These are phyloP conservation scores for Ascochyta fabae DNA, from an alignment of 2,329 filamentous ascomycete species.

Conservation along the genomic window DNA sequence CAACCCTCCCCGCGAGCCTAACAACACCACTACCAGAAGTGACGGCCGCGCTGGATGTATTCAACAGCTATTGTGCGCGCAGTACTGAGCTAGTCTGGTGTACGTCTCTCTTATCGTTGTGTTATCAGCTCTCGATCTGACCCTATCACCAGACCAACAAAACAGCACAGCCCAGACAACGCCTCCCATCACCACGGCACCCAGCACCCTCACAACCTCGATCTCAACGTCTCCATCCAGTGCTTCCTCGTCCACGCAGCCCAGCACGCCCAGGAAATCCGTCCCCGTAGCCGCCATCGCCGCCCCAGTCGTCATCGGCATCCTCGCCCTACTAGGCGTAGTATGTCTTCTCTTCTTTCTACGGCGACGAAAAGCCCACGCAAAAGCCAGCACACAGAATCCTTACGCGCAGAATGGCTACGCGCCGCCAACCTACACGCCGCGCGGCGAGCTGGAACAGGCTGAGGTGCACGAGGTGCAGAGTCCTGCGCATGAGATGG, in stretches of 20 bases:
- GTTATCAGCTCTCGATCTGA: no score
- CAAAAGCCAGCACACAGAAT: not conserved
- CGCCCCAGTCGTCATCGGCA: constrained; percentile 7
- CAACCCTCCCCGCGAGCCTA: not conserved
- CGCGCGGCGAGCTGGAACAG: not conserved
- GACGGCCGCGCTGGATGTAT: not conserved
- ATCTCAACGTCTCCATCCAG: not conserved
- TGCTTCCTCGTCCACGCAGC: not conserved
- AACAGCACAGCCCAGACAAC: not conserved
- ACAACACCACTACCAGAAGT: constrained; percentile 1
- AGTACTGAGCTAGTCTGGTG: constrained; percentile 11
- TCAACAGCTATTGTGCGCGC: constrained; percentile 5
- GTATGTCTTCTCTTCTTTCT: constrained; percentile 9
- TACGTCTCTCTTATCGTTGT: not conserved
- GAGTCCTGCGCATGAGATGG: constrained; percentile 3
- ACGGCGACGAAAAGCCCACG: not conserved
- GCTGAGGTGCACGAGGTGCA: not conserved
- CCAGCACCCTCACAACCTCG: not conserved
- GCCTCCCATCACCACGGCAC: not conserved
- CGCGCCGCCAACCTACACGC: not conserved
- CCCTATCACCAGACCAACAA: not conserved
- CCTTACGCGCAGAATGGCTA: not conserved
- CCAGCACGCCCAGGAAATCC: not conserved
- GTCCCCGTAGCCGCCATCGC: constrained; percentile 18
- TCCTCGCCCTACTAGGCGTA: constrained; percentile 4